Evolutionary conservation across 2,329 filamentous ascomycete species (phyloP).

Genomic region (Trichoderma sp.): DNA sequence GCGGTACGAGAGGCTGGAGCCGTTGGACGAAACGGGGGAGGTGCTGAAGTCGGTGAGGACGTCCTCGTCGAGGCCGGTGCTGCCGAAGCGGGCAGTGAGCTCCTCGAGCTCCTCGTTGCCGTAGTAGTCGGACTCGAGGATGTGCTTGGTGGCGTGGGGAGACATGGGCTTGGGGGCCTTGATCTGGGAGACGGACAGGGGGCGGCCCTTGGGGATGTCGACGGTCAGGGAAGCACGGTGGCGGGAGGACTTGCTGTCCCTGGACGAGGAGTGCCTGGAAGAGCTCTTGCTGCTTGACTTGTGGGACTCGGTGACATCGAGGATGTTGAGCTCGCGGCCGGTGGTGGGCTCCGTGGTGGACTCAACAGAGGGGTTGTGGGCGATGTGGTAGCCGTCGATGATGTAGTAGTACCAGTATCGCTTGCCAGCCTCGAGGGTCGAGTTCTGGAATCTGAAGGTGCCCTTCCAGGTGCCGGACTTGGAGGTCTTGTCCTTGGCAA

Average conservation of each 20-base stretch:
- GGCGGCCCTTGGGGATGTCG: slow-evolving; percentile 85
- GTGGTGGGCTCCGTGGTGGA: slow-evolving; percentile 95
- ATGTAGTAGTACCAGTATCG: slow-evolving; percentile 99
- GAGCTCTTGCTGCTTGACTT: slow-evolving; percentile 41
- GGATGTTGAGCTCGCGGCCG: slow-evolving; percentile 94
- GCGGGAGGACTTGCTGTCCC: slow-evolving; percentile 48
- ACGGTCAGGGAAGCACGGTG: slow-evolving; percentile 55
- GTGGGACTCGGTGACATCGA: slow-evolving; percentile 73
- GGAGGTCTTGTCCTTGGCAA: slow-evolving; percentile 82
- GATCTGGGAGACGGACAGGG: slow-evolving; percentile 86
- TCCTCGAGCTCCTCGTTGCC: slow-evolving; percentile 74
- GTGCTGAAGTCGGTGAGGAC: slow-evolving; percentile 57
- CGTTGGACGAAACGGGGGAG: slow-evolving; percentile 66
- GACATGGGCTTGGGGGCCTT: slow-evolving; percentile 86
- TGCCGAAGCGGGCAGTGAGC: slow-evolving; percentile 73
- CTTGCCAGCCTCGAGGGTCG: slow-evolving; percentile 81
- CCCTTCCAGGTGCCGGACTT: slow-evolving; percentile 94
- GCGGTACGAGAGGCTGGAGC: slow-evolving; percentile 71
- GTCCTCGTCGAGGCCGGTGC: slow-evolving; percentile 60
- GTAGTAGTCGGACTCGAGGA: slow-evolving; percentile 80
- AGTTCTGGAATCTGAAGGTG: slow-evolving; percentile 91
- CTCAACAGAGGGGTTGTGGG: slow-evolving; percentile 88
- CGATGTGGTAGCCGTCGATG: slow-evolving; percentile 98
- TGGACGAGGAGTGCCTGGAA: slow-evolving; percentile 53
- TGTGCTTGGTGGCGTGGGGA: slow-evolving; percentile 82